These are phyloP conservation scores for Quercus glauca DNA, from an alignment of 306 rosid genomes.

Conservation along the genomic window DNA sequence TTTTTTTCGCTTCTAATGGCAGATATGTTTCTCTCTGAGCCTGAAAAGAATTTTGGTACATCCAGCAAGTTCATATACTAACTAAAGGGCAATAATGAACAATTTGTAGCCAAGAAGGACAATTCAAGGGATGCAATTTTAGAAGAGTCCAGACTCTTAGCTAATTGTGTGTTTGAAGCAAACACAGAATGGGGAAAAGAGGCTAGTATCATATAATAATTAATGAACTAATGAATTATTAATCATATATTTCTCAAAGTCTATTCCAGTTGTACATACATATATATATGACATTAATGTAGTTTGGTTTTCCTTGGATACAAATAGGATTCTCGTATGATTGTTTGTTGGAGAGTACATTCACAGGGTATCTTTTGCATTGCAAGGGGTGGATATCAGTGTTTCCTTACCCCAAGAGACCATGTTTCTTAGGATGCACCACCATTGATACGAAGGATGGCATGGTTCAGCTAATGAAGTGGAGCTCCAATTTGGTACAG, in stretches of 20 bases:
- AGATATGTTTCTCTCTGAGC: slow-evolving; percentile 34
- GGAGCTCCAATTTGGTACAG: neutral
- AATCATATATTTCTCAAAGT: too few relatives aligned
- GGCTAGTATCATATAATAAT: slow-evolving; percentile 21
- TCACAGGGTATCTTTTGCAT: slow-evolving; percentile 35
- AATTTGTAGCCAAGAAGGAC: neutral
- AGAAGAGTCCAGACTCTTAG: slow-evolving; percentile 31
- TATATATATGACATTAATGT: too few relatives aligned
- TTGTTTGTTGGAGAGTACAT: slow-evolving; percentile 33
- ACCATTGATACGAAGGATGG: slow-evolving; percentile 42
- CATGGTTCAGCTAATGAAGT: slow-evolving; percentile 20
- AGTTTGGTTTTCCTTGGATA: neutral
- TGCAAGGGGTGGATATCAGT: slow-evolving; percentile 44
- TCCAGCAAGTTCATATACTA: slow-evolving; percentile 32
- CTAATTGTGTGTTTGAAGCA: slow-evolving; percentile 35
- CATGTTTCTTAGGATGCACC: slow-evolving; percentile 43
- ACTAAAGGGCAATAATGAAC: slow-evolving; percentile 25
- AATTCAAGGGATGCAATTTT: slow-evolving; percentile 11
- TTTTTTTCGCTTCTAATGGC: neutral
- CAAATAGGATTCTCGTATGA: slow-evolving; percentile 42
- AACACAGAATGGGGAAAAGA: slow-evolving; percentile 41
- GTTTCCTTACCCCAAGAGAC: slow-evolving; percentile 35
- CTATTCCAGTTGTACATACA: too few relatives aligned
- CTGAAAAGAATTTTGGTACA: slow-evolving; percentile 24
- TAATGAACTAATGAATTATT: too few relatives aligned